Conservation (phyloP, 192 early-diverging fungal genomes). For the Mortierella claussenii region DNA sequence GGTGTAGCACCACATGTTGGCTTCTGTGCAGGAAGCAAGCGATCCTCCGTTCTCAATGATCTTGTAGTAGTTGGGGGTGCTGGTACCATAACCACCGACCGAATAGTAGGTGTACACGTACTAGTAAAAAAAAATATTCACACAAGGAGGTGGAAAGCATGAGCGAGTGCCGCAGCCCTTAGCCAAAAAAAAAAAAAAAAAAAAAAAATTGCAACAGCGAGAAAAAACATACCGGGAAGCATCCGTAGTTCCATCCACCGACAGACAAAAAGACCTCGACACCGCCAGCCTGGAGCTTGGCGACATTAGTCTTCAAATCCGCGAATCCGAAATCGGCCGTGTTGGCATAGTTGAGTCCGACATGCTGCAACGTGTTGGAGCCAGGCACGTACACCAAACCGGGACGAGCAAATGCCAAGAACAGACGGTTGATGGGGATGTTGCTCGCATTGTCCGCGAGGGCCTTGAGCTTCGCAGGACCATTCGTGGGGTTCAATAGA, state of each 20-base stretch:
- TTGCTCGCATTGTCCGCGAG: constrained; percentile 42
- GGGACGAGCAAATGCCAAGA: constrained; percentile 39
- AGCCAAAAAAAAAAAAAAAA: not conserved
- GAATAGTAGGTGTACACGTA: constrained; percentile 51
- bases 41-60: constrained; percentile 31
- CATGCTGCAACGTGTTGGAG: constrained; percentile 43
- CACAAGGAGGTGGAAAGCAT: too few species aligned
- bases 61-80: constrained; percentile 54
- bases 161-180: too few species aligned
- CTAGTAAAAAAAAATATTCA: too few species aligned
- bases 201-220: not conserved
- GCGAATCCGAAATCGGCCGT: constrained; percentile 40
- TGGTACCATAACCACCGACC: constrained; percentile 48
- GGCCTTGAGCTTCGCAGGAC: constrained; percentile 42
- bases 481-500: constrained; percentile 37
- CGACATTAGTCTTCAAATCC: constrained; percentile 29
- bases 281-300: constrained; percentile 25
- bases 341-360: constrained; percentile 37
- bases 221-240: constrained; percentile 50
- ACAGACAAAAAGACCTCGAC: constrained; percentile 50
- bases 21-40: constrained; percentile 28
- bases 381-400: constrained; percentile 45
- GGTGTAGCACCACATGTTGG: constrained; percentile 56
- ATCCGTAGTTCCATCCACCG: constrained; percentile 54
- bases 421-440: constrained; percentile 42